Evolutionary conservation across 495 filamentous ascomycete genomes (phyloP).

Genomic region (Penicillium cinerascens): DNA sequence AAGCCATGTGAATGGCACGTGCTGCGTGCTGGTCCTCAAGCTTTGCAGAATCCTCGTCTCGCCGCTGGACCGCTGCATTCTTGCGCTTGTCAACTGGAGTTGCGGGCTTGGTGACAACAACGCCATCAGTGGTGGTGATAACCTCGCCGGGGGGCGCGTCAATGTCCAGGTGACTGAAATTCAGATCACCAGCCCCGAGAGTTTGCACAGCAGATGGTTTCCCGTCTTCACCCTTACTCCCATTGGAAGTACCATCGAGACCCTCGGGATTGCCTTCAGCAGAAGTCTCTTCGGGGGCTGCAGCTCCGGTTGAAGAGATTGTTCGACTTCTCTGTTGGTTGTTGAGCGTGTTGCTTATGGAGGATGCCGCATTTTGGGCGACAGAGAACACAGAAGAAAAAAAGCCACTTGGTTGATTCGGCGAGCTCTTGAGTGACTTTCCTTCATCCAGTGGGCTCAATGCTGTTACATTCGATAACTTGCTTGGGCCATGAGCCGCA

Average conservation of each 20-base stretch:
- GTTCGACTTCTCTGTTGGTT: constrained; percentile 41
- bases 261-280: constrained; percentile 25
- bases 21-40: constrained; percentile 57
- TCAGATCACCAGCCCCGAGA: constrained; percentile 82
- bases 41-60: constrained; percentile 52
- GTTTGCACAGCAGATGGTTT: constrained; percentile 84
- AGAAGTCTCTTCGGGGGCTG: constrained; percentile 26
- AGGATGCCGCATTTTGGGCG: constrained; percentile 90
- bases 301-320: constrained; percentile 20
- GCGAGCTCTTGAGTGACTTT: constrained; percentile 43
- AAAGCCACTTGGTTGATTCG: constrained; percentile 61
- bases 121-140: constrained; percentile 36
- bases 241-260: constrained; percentile 12
- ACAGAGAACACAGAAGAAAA: constrained; percentile 91
- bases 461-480: constrained; percentile 74
- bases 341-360: constrained; percentile 77
- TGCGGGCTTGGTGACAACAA: constrained; percentile 40
- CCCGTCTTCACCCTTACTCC: constrained; percentile 38
- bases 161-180: constrained; percentile 69
- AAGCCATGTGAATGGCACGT: constrained; percentile 59
- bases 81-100: constrained; percentile 33
- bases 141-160: constrained; percentile 38
- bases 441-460: constrained; percentile 67
- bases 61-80: constrained; percentile 35
- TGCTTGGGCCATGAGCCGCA: constrained; percentile 71